These are phyloP conservation scores for Wickerhamomyces alni DNA, from an alignment of 805 yeast species.

Conservation along the genomic window DNA sequence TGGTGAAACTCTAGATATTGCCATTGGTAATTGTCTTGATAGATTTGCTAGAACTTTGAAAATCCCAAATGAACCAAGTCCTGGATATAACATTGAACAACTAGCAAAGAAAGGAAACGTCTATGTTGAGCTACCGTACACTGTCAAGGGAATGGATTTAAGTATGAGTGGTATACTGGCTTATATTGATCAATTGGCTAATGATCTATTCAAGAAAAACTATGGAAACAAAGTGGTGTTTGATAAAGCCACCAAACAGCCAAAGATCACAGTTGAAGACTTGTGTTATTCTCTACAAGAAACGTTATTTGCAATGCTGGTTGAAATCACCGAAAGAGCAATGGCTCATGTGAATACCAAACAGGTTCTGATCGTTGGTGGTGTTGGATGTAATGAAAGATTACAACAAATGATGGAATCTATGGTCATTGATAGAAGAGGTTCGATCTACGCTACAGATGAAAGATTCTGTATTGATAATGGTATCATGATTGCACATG, in stretches of 20 bases:
- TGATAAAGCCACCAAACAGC: conserved; percentile 33
- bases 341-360: conserved; percentile 93
- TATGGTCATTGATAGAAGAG: conserved; percentile 87
- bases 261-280: conserved; percentile 70
- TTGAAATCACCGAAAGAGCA: conserved; percentile 96
- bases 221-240: conserved; percentile 29
- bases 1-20: conserved; percentile 98
- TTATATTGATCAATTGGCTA: conserved; percentile 73
- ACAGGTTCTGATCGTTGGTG: conserved; percentile 94
- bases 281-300: conserved; percentile 92
- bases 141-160: conserved; percentile 97
- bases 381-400: conserved; percentile 94
- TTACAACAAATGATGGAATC: conserved; percentile 94
- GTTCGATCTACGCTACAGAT: conserved; percentile 90
- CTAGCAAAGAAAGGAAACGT: conserved; percentile 64
- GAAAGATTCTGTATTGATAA: conserved; percentile 96
- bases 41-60: conserved; percentile 88
- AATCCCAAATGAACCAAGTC: conserved; percentile 91
- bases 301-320: conserved; percentile 89
- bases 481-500: conserved; percentile 99
- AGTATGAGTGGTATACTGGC: conserved; percentile 96
- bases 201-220: conserved; percentile 52
- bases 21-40: conserved; percentile 95
- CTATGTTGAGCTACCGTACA: conserved; percentile 79
- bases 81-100: conserved; percentile 96